Conservation (phyloP, 179 eudicot genomes). For the Spergularia azorica region DNA sequence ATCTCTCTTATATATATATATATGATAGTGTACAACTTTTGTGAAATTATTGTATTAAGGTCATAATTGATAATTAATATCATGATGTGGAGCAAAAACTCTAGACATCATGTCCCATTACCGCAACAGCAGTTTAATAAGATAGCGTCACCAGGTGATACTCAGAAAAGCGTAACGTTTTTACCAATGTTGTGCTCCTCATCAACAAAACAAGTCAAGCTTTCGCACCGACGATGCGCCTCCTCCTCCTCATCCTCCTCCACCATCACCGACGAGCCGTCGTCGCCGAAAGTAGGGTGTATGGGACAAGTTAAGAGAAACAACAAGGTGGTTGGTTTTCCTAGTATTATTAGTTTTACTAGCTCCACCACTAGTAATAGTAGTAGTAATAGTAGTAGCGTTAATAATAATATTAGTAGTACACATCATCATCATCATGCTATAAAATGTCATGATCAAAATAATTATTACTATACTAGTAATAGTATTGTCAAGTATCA, state of each 20-base stretch:
- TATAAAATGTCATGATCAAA: slow-evolving; percentile 19
- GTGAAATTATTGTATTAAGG: neutral
- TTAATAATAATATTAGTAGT: neutral
- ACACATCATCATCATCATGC: slow-evolving; percentile 8
- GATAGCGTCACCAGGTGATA: slow-evolving; percentile 14
- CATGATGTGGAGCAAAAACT: slow-evolving; percentile 29
- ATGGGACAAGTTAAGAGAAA: slow-evolving; percentile 65
- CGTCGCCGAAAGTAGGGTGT: slow-evolving; percentile 69
- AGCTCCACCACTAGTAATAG: slow-evolving; percentile 1
- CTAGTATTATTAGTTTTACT: slow-evolving; percentile 29
- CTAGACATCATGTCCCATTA: neutral
- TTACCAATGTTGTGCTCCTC: slow-evolving; percentile 66
- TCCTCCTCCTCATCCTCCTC: slow-evolving; percentile 23
- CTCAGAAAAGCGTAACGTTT: slow-evolving; percentile 38
- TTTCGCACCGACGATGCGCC: slow-evolving; percentile 32
- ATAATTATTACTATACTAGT: neutral
- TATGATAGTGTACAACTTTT: neutral
- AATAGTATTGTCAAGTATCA: slow-evolving; percentile 33
- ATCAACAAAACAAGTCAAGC: slow-evolving; percentile 49
- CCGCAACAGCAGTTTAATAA: slow-evolving; percentile 16
- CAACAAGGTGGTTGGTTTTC: slow-evolving; percentile 50
- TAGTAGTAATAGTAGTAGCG: neutral
- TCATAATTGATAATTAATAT: neutral
- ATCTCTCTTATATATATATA: too few relatives aligned
- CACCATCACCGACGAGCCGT: slow-evolving; percentile 38